Evolutionary conservation across 306 rosid species (phyloP).

Genomic region (Benincasa hispida): DNA sequence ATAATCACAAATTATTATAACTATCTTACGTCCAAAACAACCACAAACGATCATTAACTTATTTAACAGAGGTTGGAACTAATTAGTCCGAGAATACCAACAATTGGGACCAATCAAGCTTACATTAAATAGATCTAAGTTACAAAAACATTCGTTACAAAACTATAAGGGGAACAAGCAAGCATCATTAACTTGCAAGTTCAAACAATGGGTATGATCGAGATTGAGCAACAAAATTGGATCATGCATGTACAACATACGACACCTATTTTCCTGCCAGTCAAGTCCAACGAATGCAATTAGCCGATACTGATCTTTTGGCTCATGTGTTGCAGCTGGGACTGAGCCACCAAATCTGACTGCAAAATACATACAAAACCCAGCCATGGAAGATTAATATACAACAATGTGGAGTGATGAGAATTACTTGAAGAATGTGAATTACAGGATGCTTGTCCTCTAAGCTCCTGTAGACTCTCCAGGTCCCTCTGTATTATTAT

Average conservation of each 20-base stretch:
- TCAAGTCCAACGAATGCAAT: neutral
- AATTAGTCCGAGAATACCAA: neutral
- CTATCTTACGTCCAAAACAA: too few relatives aligned
- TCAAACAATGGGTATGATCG: neutral
- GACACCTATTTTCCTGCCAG: neutral
- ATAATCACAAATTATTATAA: too few relatives aligned
- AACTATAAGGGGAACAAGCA: neutral
- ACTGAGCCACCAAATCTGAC: neutral
- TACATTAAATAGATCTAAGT: neutral
- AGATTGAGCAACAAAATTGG: neutral
- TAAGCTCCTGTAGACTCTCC: slow-evolving; percentile 9
- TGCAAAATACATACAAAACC: neutral
- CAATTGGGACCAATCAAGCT: neutral
- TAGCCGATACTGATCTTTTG: neutral
- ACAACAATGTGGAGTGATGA: neutral
- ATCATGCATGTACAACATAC: neutral
- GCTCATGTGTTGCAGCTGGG: neutral
- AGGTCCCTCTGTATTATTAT: slow-evolving; percentile 13
- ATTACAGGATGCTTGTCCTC: neutral
- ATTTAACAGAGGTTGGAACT: too few relatives aligned
- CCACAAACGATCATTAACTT: too few relatives aligned
- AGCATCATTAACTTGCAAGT: neutral
- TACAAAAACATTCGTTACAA: neutral
- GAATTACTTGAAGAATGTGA: neutral
- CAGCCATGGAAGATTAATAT: neutral